A percentile compares a stretch with the other conserved stretches of the same genome.
Evolutionary conservation across 371 early-diverging fungal species (phyloP).

Genomic region (Mucor racemosus): DNA sequence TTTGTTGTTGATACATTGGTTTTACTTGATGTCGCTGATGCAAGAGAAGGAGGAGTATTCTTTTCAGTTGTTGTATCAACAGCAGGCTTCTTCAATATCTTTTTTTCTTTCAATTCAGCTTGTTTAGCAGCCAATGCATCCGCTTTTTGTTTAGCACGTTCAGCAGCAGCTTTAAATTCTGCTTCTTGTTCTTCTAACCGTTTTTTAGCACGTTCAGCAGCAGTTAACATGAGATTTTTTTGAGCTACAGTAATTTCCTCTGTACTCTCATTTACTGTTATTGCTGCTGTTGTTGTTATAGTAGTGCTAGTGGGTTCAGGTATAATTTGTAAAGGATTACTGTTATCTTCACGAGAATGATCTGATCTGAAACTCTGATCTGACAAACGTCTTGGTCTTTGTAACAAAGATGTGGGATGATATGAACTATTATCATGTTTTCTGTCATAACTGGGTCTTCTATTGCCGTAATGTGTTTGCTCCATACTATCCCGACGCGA

Average conservation of each 20-base stretch:
- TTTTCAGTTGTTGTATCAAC: not conserved
- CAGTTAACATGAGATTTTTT: constrained; percentile 47
- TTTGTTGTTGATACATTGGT: not conserved
- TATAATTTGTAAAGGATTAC: constrained; percentile 18
- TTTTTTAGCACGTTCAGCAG: constrained; percentile 56
- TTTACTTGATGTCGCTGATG: not conserved
- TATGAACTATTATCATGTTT: not conserved
- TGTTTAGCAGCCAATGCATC: constrained; percentile 14
- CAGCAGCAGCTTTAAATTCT: constrained; percentile 45
- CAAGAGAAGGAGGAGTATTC: not conserved
- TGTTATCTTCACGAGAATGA: constrained; percentile 23
- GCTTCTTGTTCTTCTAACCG: constrained; percentile 55
- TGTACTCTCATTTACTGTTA: constrained; percentile 11
- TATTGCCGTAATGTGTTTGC: not conserved
- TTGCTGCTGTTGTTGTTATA: too few relatives aligned
- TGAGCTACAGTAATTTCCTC: constrained; percentile 42
- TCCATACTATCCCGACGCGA: constrained; percentile 20
- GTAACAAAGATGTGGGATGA: constrained; percentile 26
- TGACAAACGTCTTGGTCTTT: constrained; percentile 39
- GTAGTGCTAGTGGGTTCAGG: not conserved
- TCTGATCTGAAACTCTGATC: constrained; percentile 38
- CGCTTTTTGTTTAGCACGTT: constrained; percentile 54
- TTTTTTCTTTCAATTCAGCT: not conserved
- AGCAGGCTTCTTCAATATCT: constrained; percentile 6
- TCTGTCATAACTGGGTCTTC: constrained; percentile 23